phyloP scores from a whole-genome alignment of 495 filamentous ascomycete genomes.

The Lentithecium fluviatile region DNA sequence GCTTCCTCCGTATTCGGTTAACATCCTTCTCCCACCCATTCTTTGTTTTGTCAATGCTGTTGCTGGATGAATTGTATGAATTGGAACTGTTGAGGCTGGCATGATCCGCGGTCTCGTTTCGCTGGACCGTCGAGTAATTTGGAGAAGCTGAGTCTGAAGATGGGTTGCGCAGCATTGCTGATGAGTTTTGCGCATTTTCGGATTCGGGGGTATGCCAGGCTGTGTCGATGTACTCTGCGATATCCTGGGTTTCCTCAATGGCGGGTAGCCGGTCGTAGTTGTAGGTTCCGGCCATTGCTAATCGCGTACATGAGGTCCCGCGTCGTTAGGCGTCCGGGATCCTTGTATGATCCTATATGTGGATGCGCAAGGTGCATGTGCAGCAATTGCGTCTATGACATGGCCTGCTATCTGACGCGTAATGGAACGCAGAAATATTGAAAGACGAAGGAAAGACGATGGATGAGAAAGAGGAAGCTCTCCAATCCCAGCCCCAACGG shows the following conservation, averaged over 20 bases:
- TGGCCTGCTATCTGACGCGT: too few relatives aligned
- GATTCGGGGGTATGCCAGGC: background rate
- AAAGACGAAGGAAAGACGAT: too few relatives aligned
- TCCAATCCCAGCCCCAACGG: too few relatives aligned
- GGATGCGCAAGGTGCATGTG: too few relatives aligned
- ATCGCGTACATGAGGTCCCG: background rate
- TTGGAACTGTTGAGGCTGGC: constrained; percentile 19
- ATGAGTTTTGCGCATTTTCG: constrained; percentile 1
- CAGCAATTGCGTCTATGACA: too few relatives aligned
- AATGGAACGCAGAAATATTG: too few relatives aligned
- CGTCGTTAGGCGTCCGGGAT: too few relatives aligned
- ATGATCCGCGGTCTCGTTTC: background rate
- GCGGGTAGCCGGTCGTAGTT: constrained; percentile 23
- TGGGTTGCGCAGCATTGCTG: constrained; percentile 8
- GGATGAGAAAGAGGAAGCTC: too few relatives aligned
- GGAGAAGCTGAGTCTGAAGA: background rate
- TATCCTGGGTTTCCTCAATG: constrained; percentile 14
- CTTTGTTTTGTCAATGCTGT: constrained; percentile 20
- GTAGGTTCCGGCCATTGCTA: constrained; percentile 20
- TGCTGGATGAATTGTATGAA: constrained; percentile 4
- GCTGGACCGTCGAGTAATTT: background rate
- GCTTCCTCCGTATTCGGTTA: constrained; percentile 26
- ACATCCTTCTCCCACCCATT: too few relatives aligned
- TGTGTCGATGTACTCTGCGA: constrained; percentile 22
- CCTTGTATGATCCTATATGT: too few relatives aligned